These are phyloP conservation scores for Fusarium setosum DNA, from an alignment of 2,329 filamentous ascomycete species.

Conservation along the genomic window DNA sequence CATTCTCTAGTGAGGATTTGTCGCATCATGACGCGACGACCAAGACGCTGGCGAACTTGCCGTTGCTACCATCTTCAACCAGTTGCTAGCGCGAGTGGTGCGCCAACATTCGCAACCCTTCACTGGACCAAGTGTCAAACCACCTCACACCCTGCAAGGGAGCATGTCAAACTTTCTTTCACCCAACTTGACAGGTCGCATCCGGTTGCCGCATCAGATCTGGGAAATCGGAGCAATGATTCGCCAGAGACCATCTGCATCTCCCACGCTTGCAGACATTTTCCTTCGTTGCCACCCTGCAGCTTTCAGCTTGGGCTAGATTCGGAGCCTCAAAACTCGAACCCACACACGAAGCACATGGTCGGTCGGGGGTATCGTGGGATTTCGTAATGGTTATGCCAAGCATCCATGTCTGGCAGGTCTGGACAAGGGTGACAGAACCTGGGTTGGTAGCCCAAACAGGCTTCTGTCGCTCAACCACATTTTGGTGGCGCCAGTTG, in stretches of 20 bases:
- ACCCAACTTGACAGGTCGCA: conserved; percentile 21
- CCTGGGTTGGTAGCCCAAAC: not conserved
- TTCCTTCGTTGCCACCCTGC: conserved; percentile 9
- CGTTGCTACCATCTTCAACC: not conserved
- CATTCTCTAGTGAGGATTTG: not conserved
- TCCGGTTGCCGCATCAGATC: conserved; percentile 11
- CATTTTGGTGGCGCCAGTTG: conserved; percentile 1
- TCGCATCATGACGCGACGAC: not conserved
- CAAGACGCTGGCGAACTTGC: not conserved
- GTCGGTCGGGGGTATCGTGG: not conserved
- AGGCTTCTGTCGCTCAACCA: not conserved
- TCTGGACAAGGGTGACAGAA: not conserved
- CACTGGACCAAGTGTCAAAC: not conserved
- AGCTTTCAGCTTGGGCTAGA: conserved; percentile 11
- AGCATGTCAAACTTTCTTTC: conserved; percentile 25
- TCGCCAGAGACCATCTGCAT: conserved; percentile 3
- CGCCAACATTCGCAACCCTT: not conserved
- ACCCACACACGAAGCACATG: not conserved
- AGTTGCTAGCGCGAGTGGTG: not conserved
- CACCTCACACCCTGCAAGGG: conserved; percentile 21
- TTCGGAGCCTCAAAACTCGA: not conserved
- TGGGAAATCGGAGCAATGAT: conserved; percentile 9
- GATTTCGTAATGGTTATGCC: conserved; percentile 2
- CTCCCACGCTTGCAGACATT: not conserved
- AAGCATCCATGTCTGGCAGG: not conserved